These are phyloP conservation scores for Rhododendron kiyosumense DNA, from an alignment of 148 eudicot species.

Conservation along the genomic window DNA sequence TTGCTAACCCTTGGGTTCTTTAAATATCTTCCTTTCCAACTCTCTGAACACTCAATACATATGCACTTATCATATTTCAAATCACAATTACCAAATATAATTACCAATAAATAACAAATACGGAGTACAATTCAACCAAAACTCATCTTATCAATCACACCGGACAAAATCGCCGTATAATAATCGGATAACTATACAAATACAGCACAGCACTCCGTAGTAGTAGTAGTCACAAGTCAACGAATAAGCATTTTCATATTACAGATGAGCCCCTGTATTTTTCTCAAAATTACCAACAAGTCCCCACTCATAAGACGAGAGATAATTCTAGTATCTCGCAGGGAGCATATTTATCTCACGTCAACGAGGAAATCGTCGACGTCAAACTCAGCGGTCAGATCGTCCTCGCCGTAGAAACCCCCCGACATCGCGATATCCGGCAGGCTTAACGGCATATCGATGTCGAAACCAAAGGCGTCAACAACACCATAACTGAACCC, in stretches of 20 bases:
- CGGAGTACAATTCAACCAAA: neutral
- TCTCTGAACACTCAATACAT: neutral
- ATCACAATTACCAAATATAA: slow-evolving; percentile 1
- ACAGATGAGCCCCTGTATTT: neutral
- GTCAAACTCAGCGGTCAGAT: slow-evolving; percentile 13
- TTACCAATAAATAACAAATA: neutral
- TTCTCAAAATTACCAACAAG: neutral
- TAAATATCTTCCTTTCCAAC: no score
- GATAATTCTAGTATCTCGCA: neutral
- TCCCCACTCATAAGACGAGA: neutral
- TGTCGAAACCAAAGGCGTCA: slow-evolving; percentile 8
- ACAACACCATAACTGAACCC: neutral
- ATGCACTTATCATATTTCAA: neutral
- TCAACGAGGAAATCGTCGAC: slow-evolving; percentile 19
- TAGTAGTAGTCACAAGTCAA: neutral
- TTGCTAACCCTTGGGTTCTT: no score
- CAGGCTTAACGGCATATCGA: slow-evolving; percentile 14
- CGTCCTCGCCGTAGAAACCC: slow-evolving; percentile 12
- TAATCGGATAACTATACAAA: neutral
- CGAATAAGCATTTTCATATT: neutral
- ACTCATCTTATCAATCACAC: neutral
- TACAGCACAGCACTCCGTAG: neutral
- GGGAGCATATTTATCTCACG: neutral
- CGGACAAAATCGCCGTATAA: slow-evolving; percentile 11
- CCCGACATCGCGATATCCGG: neutral